Evolutionary conservation across 495 filamentous ascomycete genomes (phyloP).

Genomic region (Aspergillus ostianus): DNA sequence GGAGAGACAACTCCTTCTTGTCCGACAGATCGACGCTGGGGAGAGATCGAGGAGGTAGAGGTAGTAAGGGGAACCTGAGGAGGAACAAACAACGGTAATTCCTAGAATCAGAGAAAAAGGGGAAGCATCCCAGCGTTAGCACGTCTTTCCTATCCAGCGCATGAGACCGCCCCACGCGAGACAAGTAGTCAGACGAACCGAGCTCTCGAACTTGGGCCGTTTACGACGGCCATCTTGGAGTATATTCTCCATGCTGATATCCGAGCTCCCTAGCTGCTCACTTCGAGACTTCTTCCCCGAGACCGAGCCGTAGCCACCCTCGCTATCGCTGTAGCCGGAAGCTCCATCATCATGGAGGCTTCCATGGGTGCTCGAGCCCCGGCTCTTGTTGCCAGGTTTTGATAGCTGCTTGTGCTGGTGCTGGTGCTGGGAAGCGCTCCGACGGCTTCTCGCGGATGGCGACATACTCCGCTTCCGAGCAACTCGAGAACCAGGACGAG

Average conservation of each 20-base stretch:
- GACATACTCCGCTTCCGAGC: conserved; percentile 81
- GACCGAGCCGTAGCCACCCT: conserved; percentile 69
- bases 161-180: background rate
- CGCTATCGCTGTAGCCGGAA: conserved; percentile 77
- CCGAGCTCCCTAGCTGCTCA: conserved; percentile 85
- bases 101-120: conserved; percentile 51
- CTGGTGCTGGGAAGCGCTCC: conserved; percentile 78
- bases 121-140: conserved; percentile 7
- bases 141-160: background rate
- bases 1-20: conserved; percentile 62
- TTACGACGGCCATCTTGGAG: conserved; percentile 94
- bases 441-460: conserved; percentile 71
- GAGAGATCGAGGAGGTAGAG: conserved; percentile 89
- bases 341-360: conserved; percentile 61
- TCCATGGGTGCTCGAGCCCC: conserved; percentile 64
- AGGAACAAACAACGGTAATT: conserved; percentile 91
- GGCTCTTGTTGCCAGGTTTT: conserved; percentile 64
- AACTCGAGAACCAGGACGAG: conserved; percentile 63
- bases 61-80: conserved; percentile 86
- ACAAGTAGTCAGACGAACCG: conserved; percentile 58
- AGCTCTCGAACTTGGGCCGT: conserved; percentile 95
- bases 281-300: conserved; percentile 65
- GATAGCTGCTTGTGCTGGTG: conserved; percentile 68
- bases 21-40: conserved; percentile 70
- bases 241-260: conserved; percentile 97